phyloP scores from a whole-genome alignment of 2,329 filamentous ascomycete genomes.

The Thermoascus crustaceus region DNA sequence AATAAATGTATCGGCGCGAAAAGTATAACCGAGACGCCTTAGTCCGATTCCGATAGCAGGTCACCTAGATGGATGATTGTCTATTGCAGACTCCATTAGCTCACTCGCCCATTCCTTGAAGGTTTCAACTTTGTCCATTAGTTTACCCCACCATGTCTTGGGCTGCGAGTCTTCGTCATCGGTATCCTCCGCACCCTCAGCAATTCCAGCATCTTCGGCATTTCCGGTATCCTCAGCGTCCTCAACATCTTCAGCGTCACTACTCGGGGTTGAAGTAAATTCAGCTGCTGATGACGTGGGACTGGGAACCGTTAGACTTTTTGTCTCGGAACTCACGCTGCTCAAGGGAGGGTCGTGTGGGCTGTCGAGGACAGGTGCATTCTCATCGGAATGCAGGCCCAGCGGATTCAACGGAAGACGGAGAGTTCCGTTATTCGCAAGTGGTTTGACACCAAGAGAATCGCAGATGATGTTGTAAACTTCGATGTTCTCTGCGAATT shows the following conservation, averaged over 20 bases:
- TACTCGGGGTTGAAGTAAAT: slow-evolving; percentile 4
- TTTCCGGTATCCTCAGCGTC: slow-evolving; percentile 1
- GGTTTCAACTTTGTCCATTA: slow-evolving; percentile 27
- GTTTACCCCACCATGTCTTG: slow-evolving; percentile 24
- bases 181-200: slow-evolving; percentile 15
- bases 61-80: slow-evolving; percentile 14
- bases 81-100: slow-evolving; percentile 22
- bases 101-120: slow-evolving; percentile 29
- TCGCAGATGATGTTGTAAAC: slow-evolving; percentile 95
- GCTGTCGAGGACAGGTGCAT: slow-evolving; percentile 21
- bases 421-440: slow-evolving; percentile 81
- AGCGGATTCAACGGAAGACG: slow-evolving; percentile 38
- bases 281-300: neutral
- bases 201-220: slow-evolving; percentile 10
- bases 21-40: too few relatives aligned
- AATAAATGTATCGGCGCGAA: too few relatives aligned
- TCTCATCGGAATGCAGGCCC: slow-evolving; percentile 37
- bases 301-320: neutral
- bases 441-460: slow-evolving; percentile 64
- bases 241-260: slow-evolving; percentile 7
- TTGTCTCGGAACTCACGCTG: neutral
- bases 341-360: slow-evolving; percentile 26
- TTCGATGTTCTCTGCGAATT: slow-evolving; percentile 69
- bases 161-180: neutral
- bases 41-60: neutral